Percentiles rank a stretch among this genome's conserved stretches.
Conservation (phyloP, 192 early-diverging fungal species). For the Dispira simplex region DNA sequence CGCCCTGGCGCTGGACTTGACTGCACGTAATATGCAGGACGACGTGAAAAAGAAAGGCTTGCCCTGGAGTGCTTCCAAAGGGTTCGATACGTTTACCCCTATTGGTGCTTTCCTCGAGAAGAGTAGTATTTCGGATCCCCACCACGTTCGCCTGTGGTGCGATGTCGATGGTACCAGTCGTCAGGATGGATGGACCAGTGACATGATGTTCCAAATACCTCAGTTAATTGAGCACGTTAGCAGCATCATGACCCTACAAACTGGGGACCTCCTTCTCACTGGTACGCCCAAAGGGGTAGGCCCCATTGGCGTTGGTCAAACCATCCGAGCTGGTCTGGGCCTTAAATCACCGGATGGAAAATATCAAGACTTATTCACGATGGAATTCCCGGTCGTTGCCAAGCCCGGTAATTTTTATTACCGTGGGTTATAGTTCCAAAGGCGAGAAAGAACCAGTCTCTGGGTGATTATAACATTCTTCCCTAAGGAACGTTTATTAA, state of each 20-base stretch:
- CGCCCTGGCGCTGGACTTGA: slow-evolving; percentile 81
- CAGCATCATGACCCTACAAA: slow-evolving; percentile 76
- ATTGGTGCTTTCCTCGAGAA: slow-evolving; percentile 71
- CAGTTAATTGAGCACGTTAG: slow-evolving; percentile 64
- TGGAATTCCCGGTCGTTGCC: not conserved
- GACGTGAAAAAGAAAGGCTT: slow-evolving; percentile 65
- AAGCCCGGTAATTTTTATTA: no score
- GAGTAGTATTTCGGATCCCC: slow-evolving; percentile 45
- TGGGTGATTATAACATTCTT: no score
- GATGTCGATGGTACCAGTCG: slow-evolving; percentile 55
- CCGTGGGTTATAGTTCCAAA: no score
- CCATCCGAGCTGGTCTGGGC: slow-evolving; percentile 49
- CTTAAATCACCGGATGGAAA: not conserved
- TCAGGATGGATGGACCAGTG: slow-evolving; percentile 74
- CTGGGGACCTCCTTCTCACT: slow-evolving; percentile 82
- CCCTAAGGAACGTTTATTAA: no score
- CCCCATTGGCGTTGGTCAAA: slow-evolving; percentile 60
- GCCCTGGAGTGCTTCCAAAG: slow-evolving; percentile 89
- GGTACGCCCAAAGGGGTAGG: slow-evolving; percentile 88
- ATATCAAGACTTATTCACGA: not conserved
- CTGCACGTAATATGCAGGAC: slow-evolving; percentile 80
- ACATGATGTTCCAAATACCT: slow-evolving; percentile 90
- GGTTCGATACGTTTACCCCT: slow-evolving; percentile 92
- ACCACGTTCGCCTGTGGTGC: slow-evolving; percentile 59
- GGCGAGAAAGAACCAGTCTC: no score